phyloP scores from a whole-genome alignment of 1,284 basidiomycete genomes.

The Wallemia mellicola region DNA sequence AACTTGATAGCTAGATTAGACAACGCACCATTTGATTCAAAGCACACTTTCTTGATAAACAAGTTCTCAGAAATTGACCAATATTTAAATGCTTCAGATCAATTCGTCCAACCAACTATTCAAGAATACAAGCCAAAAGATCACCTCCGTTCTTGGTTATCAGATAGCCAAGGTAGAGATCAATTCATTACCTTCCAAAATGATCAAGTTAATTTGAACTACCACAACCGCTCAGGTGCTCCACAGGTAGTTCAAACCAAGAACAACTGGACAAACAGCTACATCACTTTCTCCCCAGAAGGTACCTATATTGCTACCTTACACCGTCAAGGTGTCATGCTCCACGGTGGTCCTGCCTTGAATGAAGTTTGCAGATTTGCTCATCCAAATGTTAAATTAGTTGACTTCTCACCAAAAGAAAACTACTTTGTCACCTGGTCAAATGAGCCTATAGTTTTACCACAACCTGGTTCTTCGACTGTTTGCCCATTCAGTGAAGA shows the following conservation, averaged over 20 bases:
- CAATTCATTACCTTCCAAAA: conserved; percentile 89
- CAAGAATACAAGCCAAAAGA: conserved; percentile 74
- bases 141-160: conserved; percentile 82
- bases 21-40: conserved; percentile 66
- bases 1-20: conserved; percentile 52
- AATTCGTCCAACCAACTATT: conserved; percentile 44
- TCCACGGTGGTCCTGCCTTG: conserved; percentile 84
- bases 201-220: conserved; percentile 78
- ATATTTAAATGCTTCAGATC: conserved; percentile 49
- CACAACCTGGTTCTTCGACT: conserved; percentile 28
- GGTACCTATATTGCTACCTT: conserved; percentile 83
- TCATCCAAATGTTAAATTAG: conserved; percentile 77
- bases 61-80: conserved; percentile 77
- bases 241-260: conserved; percentile 46
- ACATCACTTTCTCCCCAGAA: conserved; percentile 86
- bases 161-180: conserved; percentile 70
- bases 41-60: conserved; percentile 68
- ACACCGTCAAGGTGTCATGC: conserved; percentile 76
- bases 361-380: conserved; percentile 64
- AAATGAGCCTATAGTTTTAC: conserved; percentile 67
- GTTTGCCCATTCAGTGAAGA: conserved; percentile 56
- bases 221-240: conserved; percentile 57
- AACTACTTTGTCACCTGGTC: conserved; percentile 96
- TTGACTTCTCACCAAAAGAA: conserved; percentile 95
- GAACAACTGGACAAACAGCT: conserved; percentile 86